phyloP scores from a whole-genome alignment of 805 yeast species.

The Jamesozyma lodderae region DNA sequence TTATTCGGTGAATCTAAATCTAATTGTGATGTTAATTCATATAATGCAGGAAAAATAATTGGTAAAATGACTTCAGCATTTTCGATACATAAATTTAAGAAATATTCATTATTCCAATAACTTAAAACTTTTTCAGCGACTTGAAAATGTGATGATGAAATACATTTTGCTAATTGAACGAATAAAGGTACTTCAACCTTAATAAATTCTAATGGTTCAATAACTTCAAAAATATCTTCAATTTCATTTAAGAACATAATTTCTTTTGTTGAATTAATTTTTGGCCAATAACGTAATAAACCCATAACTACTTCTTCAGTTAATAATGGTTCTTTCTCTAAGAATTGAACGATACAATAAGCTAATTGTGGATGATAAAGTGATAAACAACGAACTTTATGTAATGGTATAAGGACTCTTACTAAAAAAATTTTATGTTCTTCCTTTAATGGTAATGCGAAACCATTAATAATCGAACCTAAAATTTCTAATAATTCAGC shows the following conservation, averaged over 20 bases:
- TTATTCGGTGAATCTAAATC: conserved; percentile 21
- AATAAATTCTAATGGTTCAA: conserved; percentile 86
- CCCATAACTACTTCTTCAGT: conserved; percentile 98
- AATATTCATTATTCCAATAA: conserved; percentile 92
- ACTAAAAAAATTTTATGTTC: conserved; percentile 89
- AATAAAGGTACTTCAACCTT: conserved; percentile 89
- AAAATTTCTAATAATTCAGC: conserved; percentile 90
- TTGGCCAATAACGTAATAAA: conserved; percentile 90
- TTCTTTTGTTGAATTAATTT: conserved; percentile 88
- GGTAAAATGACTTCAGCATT: conserved; percentile 89
- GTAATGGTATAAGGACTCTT: conserved; percentile 82
- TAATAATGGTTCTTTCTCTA: conserved; percentile 85
- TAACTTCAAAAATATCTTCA: conserved; percentile 93
- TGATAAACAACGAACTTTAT: conserved; percentile 80
- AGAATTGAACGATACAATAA: conserved; percentile 90
- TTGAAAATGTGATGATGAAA: conserved; percentile 92
- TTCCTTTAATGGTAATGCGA: conserved; percentile 93
- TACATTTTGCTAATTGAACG: conserved; percentile 89
- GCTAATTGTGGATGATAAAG: conserved; percentile 95
- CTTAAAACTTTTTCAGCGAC: conserved; percentile 91
- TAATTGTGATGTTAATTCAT: conserved; percentile 58
- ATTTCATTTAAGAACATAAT: conserved; percentile 92
- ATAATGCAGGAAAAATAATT: conserved; percentile 80
- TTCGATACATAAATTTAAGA: conserved; percentile 81
- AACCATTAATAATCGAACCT: conserved; percentile 95